Evolutionary conservation across 2,329 filamentous ascomycete species (phyloP), one percentile per base, ranked within the genome.

Genomic region (Chrysosporium keratinophilum): DNA sequence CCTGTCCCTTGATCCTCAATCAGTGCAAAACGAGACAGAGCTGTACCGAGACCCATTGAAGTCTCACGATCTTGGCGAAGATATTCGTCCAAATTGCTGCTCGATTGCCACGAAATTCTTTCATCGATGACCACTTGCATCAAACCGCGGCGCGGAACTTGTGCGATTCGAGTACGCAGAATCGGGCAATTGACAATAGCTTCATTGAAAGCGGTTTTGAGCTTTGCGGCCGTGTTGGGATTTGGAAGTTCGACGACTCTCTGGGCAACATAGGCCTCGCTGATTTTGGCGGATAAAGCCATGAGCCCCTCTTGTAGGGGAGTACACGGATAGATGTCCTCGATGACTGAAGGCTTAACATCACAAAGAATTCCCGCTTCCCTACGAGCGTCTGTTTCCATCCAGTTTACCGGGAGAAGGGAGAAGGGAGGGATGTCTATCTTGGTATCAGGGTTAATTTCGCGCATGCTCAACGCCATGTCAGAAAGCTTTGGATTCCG

Each of bases 271-370:
- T 74, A 74, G 5, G 70, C 67, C 15, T 67, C 68, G 11, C 63
- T 60, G 42, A 67, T 59, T 57, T 67, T 69, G 31, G 65, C 62
- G 1, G 69, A 69, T 15, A 73, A 63, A 0, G 71, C 68, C 46
- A 72, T 56, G 5, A 73, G 62, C 5, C 67, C 71, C 61, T 72
- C 69, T 54, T 74, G 71, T 0, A 73, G 61, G 2, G 69, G 62
- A 11, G 63, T 65, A 50, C 63, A 65, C 3, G 64, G 65, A 47
- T 65, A 67, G 12, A 66, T 60, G 53, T 68, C 65, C 31, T 64
- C 62, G 51, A 68, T 54, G 3, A 50, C 20, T 1, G 56, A 44
- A 19, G 33, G 2, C 14, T 61, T 41, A 39, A 65, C 28, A 5
- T 50, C 41, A 50, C 63, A 65, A 14, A 50, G 47, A 17, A 52